Conservation (phyloP, 306 rosid species). For the Pyrus betulifolia region DNA sequence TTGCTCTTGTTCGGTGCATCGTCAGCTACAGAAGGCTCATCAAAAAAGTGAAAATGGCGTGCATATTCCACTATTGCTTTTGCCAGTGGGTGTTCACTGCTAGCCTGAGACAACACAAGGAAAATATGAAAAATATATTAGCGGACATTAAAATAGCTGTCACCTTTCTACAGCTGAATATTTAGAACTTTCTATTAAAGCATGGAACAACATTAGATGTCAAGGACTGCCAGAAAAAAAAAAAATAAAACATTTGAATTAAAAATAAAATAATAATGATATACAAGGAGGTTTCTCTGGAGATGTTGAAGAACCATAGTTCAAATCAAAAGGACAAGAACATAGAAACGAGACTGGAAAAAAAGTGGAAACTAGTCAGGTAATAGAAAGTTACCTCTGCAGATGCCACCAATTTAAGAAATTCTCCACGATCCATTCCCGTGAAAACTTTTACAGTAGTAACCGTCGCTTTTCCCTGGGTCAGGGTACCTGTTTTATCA, state of each 20-base stretch:
- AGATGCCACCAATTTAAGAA: conserved; percentile 93
- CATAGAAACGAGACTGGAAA: background rate
- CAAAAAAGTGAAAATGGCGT: conserved; percentile 87
- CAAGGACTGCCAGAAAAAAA: background rate
- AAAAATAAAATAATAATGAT: background rate
- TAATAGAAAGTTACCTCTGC: conserved; percentile 70
- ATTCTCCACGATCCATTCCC: conserved; percentile 83
- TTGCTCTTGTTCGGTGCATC: conserved; percentile 33
- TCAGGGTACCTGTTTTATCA: conserved; percentile 97
- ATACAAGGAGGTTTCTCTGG: background rate
- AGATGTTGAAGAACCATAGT: background rate
- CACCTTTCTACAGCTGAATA: background rate
- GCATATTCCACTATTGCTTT: conserved; percentile 89
- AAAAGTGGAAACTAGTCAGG: conserved; percentile 1
- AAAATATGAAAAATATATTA: background rate
- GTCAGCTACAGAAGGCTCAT: conserved; percentile 45
- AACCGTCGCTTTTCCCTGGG: conserved; percentile 89
- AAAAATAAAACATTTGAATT: background rate
- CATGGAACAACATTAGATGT: background rate
- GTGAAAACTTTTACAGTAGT: conserved; percentile 71
- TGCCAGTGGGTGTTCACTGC: conserved; percentile 96
- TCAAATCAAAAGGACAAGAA: background rate
- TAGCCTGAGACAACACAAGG: conserved; percentile 46
- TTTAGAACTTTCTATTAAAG: background rate
- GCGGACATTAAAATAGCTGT: background rate